These are phyloP conservation scores for Myriosclerotinia curreyana DNA, from an alignment of 2,329 filamentous ascomycete species.

Conservation along the genomic window DNA sequence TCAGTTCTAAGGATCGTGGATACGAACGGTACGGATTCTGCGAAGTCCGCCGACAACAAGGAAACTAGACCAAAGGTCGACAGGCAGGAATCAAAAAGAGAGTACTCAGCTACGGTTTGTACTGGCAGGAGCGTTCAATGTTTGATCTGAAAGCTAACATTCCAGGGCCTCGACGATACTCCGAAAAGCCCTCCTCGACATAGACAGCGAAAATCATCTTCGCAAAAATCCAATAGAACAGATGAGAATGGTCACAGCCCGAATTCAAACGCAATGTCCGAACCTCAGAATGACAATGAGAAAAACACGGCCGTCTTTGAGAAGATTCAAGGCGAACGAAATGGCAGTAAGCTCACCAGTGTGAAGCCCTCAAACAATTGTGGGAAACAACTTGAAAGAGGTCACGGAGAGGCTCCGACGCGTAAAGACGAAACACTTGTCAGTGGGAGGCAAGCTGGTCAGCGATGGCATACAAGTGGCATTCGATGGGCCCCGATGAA, in stretches of 20 bases:
- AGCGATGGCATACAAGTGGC: slow-evolving; percentile 43
- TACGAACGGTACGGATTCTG: slow-evolving; percentile 24
- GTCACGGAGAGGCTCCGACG: slow-evolving; percentile 26
- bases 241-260: slow-evolving; percentile 21
- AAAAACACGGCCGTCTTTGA: slow-evolving; percentile 29
- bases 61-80: slow-evolving; percentile 28
- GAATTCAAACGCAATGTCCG: slow-evolving; percentile 16
- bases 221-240: slow-evolving; percentile 30
- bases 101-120: slow-evolving; percentile 35
- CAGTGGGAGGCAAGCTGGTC: slow-evolving; percentile 38
- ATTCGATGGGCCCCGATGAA: slow-evolving; percentile 83
- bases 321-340: slow-evolving; percentile 28
- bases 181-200: slow-evolving; percentile 32
- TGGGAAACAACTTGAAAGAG: slow-evolving; percentile 25
- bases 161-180: slow-evolving; percentile 37
- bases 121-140: neutral
- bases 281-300: slow-evolving; percentile 13
- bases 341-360: slow-evolving; percentile 32
- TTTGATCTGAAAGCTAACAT: slow-evolving; percentile 19
- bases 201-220: slow-evolving; percentile 32
- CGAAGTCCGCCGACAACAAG: slow-evolving; percentile 23
- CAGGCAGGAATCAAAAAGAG: slow-evolving; percentile 33
- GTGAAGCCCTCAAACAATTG: slow-evolving; percentile 31
- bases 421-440: slow-evolving; percentile 32
- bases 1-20: slow-evolving; percentile 36